Evolutionary conservation across 305 asterid species (phyloP), one percentile per base, ranked within the genome.

Genomic region (Fraxinus dipetala): DNA sequence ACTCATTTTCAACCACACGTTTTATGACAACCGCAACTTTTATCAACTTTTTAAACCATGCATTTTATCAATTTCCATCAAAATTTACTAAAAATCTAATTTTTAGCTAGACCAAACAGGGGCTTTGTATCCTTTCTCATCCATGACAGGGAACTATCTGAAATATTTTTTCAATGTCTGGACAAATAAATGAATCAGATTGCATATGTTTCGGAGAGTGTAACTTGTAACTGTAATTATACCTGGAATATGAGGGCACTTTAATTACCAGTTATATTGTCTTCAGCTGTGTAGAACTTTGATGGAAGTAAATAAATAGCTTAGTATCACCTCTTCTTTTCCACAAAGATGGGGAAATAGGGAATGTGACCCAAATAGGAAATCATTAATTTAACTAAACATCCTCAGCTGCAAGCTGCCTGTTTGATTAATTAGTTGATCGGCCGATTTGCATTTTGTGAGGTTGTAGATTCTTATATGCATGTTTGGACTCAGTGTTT

Each of bases 181-280:
- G 75, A 51, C 75, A 82, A 80, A 45, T 74, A 83, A 72, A 32
- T 81, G 83, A 83, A 84, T 63, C 67, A 70, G 63, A 78, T 78
- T 81, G 73, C 38, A 83, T 32, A 73, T 85, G 82, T 80, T 59
- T 34, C 84, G 34, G 45, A 72, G 83, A 73, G 56, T 77, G 80
- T 79, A 45, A 32, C 75, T 83, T 85, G 82, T 70, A n/a, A 79
- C 82, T 79, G 77, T 40, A 65, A 87, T 43, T 76, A 85, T 81
- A 81, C 76, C 67, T 81, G 14, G 48, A 77, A 76, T 45, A 63
- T 61, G 85, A 26, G 38, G 69, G 79, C 34, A 69, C 76, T 69
- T 54, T 78, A 76, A 35, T 32, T 13, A 34, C 40, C 11, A 31
- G 43, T 70, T 16, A 30, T 31, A 70, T 6, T 70, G 26, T 70